Evolutionary conservation across 176 grass and related monocot genomes (phyloP).

Genomic region (Hordeum marinum): DNA sequence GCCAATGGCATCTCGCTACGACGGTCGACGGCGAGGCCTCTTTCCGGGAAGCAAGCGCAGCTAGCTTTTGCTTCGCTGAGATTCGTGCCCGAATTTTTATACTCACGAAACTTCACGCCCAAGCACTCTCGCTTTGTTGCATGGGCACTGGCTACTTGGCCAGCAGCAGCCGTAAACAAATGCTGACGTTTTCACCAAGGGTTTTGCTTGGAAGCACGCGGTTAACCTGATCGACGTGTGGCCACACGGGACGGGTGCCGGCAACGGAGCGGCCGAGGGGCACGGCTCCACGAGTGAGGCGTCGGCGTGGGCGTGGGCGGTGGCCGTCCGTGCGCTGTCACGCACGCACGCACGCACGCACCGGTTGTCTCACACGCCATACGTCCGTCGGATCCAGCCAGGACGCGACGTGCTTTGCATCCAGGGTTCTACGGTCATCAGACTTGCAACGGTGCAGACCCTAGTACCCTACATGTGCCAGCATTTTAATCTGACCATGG

Average conservation of each 20-base stretch:
- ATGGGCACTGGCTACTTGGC: neutral
- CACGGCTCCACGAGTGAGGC: too few species aligned
- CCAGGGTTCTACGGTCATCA: neutral
- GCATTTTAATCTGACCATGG: too few species aligned
- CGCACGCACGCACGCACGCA: neutral
- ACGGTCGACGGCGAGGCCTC: conserved; percentile 21
- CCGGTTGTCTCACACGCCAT: neutral
- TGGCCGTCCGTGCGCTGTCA: neutral
- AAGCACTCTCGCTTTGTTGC: neutral
- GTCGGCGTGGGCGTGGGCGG: neutral
- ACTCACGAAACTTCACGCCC: neutral
- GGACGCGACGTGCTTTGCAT: neutral
- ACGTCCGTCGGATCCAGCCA: neutral
- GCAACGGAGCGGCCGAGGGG: neutral
- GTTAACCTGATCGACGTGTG: neutral
- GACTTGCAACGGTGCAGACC: too few species aligned
- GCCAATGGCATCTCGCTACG: neutral
- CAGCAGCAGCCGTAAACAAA: neutral
- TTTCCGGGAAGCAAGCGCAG: conserved; percentile 30
- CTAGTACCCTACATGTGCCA: too few species aligned
- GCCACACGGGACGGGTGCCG: neutral
- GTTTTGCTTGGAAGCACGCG: neutral
- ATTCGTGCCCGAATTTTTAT: neutral
- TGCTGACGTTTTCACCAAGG: neutral
- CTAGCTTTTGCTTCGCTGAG: neutral